Base-by-base conservation (phyloP, 352 stramenopile species). In the Pythium phragmiticola region DNA sequence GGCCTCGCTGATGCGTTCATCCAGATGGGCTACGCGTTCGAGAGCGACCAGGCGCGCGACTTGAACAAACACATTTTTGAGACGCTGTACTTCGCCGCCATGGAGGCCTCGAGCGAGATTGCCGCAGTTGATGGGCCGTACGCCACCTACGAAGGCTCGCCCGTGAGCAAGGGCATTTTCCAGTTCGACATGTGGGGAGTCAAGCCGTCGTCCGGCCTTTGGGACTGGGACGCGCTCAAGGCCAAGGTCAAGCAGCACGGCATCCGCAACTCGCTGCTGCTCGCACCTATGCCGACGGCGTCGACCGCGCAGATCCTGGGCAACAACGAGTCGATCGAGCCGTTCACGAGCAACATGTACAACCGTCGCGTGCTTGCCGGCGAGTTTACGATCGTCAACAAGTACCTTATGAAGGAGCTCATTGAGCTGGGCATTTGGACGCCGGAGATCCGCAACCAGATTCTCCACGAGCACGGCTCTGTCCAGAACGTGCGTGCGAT, bases 321-420 rank as follows among this genome's bases (percentile, higher is more conserved):
- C 60, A 99, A 99, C 85, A 99, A 99, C 77, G 98, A 99, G 75
- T 98, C 89, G 37, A 98, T 98, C 30, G 98, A 99, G 79, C 97
- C 97, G 36, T 99, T 98, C 80, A 99, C 97, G 47, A 97, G 86
- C 63, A 99, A 99, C 82, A 99, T 99, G 91, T 99, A 99, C 94
- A 99, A 97, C 68, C 93, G 97, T 28, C 96, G 97, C 60, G 97
- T 99, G 47, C 86, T 99, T 23, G 97, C 98, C 3, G 98, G 98
- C 56, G 97, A 99, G 76, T 99, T 99, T 77, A 99, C 96, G 43
- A 94, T 99, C 52, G 97, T 99, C 16, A 99, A 99, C 89, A 99
- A 99, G 60, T 97, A 99, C 75, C 80, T 99, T 41, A 92, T 99
- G 72, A 89, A 96, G 51, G 97, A 99, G 63, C 84, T 99, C 16